Evolutionary conservation across 352 stramenopile species (phyloP).

Genomic region (Phytophthora palmivora): DNA sequence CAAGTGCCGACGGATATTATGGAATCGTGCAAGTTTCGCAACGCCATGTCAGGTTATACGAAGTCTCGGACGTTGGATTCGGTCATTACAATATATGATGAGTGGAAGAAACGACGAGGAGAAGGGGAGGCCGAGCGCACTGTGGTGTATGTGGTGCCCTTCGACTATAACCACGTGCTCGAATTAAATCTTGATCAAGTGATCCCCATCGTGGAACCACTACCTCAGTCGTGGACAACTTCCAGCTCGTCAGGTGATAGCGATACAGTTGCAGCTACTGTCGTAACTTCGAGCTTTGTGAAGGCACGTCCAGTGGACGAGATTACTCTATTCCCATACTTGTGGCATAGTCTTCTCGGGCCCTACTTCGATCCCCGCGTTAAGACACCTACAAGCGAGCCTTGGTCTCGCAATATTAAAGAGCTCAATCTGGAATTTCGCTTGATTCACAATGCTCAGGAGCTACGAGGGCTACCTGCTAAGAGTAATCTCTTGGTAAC

Average conservation of each 20-base stretch:
- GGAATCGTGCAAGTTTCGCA: conserved; percentile 47
- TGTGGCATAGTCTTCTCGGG: conserved; percentile 67
- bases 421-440: conserved; percentile 44
- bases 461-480: conserved; percentile 39
- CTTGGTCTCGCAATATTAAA: conserved; percentile 38
- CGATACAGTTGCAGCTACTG: conserved; percentile 9
- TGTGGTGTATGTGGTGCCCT: conserved; percentile 62
- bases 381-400: conserved; percentile 8
- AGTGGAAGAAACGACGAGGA: conserved; percentile 13
- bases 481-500: conserved; percentile 53
- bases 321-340: conserved; percentile 63
- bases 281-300: conserved; percentile 33
- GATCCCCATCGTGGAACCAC: conserved; percentile 30
- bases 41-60: conserved; percentile 27
- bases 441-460: conserved; percentile 45
- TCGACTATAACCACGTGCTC: conserved; percentile 46
- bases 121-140: conserved; percentile 8
- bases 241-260: conserved; percentile 23
- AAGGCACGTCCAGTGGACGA: conserved; percentile 51
- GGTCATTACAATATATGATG: conserved; percentile 27
- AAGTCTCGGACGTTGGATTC: conserved; percentile 39
- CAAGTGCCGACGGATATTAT: conserved; percentile 44
- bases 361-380: conserved; percentile 49
- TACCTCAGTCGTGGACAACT: conserved; percentile 22
- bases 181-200: conserved; percentile 43